phyloP scores from a whole-genome alignment of 192 early-diverging fungal species.

The Backusella australiensis region DNA sequence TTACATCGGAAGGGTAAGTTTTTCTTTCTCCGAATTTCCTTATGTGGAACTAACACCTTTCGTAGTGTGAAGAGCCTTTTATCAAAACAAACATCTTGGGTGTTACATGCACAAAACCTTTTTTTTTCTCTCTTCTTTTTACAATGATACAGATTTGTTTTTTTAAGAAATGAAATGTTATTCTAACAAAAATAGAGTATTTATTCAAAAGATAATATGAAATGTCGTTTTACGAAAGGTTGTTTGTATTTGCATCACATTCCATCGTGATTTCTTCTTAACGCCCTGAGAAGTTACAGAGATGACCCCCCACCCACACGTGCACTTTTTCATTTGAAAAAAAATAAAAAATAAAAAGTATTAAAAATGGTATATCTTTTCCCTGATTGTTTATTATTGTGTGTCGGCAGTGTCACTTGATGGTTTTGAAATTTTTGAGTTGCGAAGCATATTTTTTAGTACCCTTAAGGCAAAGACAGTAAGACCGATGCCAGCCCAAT shows the following conservation, averaged over 20 bases:
- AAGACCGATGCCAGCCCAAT: slow-evolving; percentile 60
- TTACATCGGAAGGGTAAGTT: too few species aligned
- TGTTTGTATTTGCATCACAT: not conserved
- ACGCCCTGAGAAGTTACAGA: not conserved
- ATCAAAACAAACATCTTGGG: not conserved
- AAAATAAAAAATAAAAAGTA: too few species aligned
- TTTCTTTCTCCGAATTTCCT: too few species aligned
- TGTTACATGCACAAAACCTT: not conserved
- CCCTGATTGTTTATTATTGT: not conserved
- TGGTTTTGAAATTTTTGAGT: slow-evolving; percentile 2
- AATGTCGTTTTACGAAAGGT: not conserved
- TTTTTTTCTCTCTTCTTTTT: not conserved
- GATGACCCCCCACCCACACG: not conserved
- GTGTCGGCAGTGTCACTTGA: not conserved
- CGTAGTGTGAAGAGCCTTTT: too few species aligned
- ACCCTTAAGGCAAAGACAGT: slow-evolving; percentile 51
- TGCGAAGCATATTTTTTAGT: slow-evolving; percentile 43
- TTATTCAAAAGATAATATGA: too few species aligned
- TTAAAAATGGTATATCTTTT: not conserved
- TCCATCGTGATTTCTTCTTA: not conserved
- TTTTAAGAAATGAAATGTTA: too few species aligned
- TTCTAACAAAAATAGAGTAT: too few species aligned
- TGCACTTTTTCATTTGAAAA: not conserved
- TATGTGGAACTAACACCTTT: too few species aligned
- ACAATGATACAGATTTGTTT: too few species aligned